These are phyloP conservation scores for Secale cereale DNA, from an alignment of 176 grass and related monocot species.

Conservation along the genomic window DNA sequence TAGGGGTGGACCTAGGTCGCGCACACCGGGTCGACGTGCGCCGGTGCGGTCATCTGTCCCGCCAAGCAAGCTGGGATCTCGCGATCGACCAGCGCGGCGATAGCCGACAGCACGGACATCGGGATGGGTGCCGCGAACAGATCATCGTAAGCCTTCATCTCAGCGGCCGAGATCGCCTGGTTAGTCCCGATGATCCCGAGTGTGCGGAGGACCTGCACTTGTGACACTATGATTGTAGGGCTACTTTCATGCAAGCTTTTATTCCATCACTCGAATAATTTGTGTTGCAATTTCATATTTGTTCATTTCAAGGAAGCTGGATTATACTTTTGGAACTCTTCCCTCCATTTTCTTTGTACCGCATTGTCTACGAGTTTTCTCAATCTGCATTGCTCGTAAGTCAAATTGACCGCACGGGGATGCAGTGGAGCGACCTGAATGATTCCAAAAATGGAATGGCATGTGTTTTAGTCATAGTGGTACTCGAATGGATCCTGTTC, in stretches of 20 bases:
- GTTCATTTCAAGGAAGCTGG: slow-evolving; percentile 57
- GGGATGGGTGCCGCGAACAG: too few species aligned
- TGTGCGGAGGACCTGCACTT: too few species aligned
- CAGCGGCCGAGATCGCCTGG: too few species aligned
- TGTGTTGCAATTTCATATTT: slow-evolving; percentile 23
- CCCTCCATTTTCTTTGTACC: slow-evolving; percentile 80
- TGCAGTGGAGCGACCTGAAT: slow-evolving; percentile 62
- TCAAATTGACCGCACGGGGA: slow-evolving; percentile 35
- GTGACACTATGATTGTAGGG: background rate
- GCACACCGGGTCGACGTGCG: too few species aligned
- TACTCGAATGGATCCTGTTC: slow-evolving; percentile 68
- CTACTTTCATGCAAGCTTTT: background rate
- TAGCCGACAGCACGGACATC: too few species aligned
- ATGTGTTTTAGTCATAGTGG: slow-evolving; percentile 58
- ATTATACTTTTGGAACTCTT: slow-evolving; percentile 75
- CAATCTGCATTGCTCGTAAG: slow-evolving; percentile 31
- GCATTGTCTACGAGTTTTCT: slow-evolving; percentile 64
- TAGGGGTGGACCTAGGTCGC: too few species aligned
- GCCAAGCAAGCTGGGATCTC: too few species aligned
- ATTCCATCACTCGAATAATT: background rate
- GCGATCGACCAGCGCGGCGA: too few species aligned
- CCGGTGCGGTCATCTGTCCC: too few species aligned
- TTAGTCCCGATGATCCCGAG: too few species aligned
- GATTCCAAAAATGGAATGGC: slow-evolving; percentile 61
- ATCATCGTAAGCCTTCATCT: too few species aligned